Percentiles rank a stretch among this genome's conserved stretches.
These are phyloP conservation scores for Aspergillus incahuasiensis DNA, from an alignment of 495 filamentous ascomycete species.

Conservation along the genomic window DNA sequence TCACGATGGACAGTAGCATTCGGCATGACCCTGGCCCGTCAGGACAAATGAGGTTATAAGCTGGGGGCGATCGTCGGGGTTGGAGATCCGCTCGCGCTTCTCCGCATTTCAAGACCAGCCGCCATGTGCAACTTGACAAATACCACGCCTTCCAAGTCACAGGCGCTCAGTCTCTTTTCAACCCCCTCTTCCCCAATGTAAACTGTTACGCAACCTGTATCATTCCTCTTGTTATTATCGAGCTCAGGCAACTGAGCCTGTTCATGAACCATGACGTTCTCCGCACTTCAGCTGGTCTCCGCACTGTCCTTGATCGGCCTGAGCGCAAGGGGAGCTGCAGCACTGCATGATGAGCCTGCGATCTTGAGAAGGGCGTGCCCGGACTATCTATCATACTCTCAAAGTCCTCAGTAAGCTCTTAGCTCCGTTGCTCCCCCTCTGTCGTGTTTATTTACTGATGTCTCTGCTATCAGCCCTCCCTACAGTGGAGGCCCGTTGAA, in stretches of 20 bases:
- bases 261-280: constrained; percentile 4
- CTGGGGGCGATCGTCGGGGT: background rate
- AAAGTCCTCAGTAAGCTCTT: constrained; percentile 39
- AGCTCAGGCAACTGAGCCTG: background rate
- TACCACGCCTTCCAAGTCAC: background rate
- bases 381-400: constrained; percentile 47
- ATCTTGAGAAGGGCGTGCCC: constrained; percentile 44
- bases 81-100: background rate
- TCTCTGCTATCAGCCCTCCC: constrained; percentile 51
- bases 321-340: constrained; percentile 22
- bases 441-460: background rate
- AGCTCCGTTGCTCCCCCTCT: background rate
- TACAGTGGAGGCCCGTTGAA: constrained; percentile 72
- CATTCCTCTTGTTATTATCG: background rate
- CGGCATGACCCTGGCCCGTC: background rate
- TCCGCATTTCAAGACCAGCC: constrained; percentile 5
- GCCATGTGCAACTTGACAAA: constrained; percentile 4
- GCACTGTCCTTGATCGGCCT: constrained; percentile 22
- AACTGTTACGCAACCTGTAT: background rate
- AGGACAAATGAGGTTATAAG: background rate
- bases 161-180: background rate
- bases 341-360: constrained; percentile 23
- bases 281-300: constrained; percentile 22
- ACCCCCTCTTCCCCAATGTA: constrained; percentile 1
- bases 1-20: background rate